Conservation (phyloP, 2,329 filamentous ascomycete genomes). For the Paraphoma chrysanthemicola region DNA sequence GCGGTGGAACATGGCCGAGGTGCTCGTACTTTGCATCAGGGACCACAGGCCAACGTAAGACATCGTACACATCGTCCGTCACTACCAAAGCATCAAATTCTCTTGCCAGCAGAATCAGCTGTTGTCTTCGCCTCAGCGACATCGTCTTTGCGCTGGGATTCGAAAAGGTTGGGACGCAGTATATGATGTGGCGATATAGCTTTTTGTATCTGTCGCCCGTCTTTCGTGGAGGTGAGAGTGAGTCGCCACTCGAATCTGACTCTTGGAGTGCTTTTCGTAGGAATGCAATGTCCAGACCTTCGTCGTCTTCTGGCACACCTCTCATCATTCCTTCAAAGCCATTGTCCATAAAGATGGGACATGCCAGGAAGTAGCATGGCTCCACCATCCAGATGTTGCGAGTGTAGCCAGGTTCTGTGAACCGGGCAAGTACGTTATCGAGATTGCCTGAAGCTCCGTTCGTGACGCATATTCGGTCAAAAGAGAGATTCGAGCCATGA, state of each 20-base stretch:
- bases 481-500: slow-evolving; percentile 46
- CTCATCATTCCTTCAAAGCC: slow-evolving; percentile 71
- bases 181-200: slow-evolving; percentile 82
- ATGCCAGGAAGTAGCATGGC: slow-evolving; percentile 79
- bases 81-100: slow-evolving; percentile 77
- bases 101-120: slow-evolving; percentile 74
- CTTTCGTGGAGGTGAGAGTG: slow-evolving; percentile 57
- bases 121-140: slow-evolving; percentile 68
- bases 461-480: slow-evolving; percentile 74
- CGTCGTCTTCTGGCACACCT: slow-evolving; percentile 75
- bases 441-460: slow-evolving; percentile 82
- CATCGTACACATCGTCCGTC: slow-evolving; percentile 53
- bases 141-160: slow-evolving; percentile 85
- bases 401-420: slow-evolving; percentile 76
- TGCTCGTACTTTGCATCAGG: slow-evolving; percentile 17
- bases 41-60: slow-evolving; percentile 88
- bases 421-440: slow-evolving; percentile 75
- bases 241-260: slow-evolving; percentile 20
- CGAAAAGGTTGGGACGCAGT: slow-evolving; percentile 81
- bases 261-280: slow-evolving; percentile 53
- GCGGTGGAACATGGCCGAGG: slow-evolving; percentile 60
- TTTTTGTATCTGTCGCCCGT: slow-evolving; percentile 66
- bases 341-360: slow-evolving; percentile 77
- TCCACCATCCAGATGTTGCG: slow-evolving; percentile 78
- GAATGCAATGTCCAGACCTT: slow-evolving; percentile 71